Evolutionary conservation across 768 basidiomycete species (phyloP).

Genomic region (Neoboletus magnificus): DNA sequence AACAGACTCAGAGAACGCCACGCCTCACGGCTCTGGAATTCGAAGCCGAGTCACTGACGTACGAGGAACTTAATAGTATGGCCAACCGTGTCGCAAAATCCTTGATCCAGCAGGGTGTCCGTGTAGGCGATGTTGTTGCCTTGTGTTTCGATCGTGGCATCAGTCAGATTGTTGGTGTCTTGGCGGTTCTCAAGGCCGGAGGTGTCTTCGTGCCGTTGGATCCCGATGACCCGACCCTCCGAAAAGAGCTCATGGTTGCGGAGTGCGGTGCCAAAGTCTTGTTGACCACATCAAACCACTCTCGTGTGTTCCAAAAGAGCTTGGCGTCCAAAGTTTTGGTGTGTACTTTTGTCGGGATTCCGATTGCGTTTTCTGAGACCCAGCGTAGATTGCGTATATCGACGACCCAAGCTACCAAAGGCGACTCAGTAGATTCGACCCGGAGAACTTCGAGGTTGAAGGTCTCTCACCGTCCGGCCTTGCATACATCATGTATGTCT

Average conservation of each 20-base stretch:
- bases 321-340: conserved; percentile 24
- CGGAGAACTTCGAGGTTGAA: conserved; percentile 21
- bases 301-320: conserved; percentile 21
- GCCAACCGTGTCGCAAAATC: conserved; percentile 34
- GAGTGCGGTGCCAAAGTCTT: conserved; percentile 28
- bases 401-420: conserved; percentile 29
- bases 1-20: conserved; percentile 21
- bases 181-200: conserved; percentile 34
- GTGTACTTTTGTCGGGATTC: neutral
- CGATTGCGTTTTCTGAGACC: neutral
- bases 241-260: conserved; percentile 28
- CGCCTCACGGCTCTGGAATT: conserved; percentile 24
- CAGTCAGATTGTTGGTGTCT: conserved; percentile 25
- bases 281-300: conserved; percentile 25
- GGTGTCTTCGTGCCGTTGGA: conserved; percentile 23
- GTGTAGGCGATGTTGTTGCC: conserved; percentile 24
- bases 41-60: conserved; percentile 30
- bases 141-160: conserved; percentile 31
- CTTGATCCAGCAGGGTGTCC: conserved; percentile 25
- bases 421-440: conserved; percentile 12
- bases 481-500: conserved; percentile 27
- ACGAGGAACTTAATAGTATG: conserved; percentile 28
- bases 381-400: conserved; percentile 24
- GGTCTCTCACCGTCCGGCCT: conserved; percentile 20
- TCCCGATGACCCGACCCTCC: conserved; percentile 29